Percentiles rank a stretch among this genome's conserved stretches.
These are phyloP conservation scores for Limnanthes douglasii DNA, from an alignment of 345 rosid genomes.

Conservation along the genomic window DNA sequence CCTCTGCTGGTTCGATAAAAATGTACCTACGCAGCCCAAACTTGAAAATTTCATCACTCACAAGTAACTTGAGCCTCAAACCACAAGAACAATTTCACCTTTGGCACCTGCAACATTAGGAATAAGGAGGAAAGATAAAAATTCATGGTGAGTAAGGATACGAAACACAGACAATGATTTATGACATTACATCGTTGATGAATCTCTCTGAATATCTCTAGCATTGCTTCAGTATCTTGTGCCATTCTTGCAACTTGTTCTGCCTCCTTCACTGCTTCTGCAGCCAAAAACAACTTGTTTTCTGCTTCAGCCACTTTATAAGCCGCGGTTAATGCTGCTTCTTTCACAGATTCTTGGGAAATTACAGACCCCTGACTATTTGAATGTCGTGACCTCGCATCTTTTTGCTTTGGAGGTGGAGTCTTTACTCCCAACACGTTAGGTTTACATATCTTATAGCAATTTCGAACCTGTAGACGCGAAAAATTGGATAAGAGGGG, in stretches of 20 bases:
- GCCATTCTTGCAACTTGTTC: conserved; percentile 35
- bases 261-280: conserved; percentile 60
- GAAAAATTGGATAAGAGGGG: background rate
- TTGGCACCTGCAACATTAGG: too few relatives aligned
- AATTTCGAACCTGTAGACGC: conserved; percentile 29
- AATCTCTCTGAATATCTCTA: conserved; percentile 15
- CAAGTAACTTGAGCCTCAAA: too few relatives aligned
- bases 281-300: conserved; percentile 51
- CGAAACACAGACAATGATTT: too few relatives aligned
- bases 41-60: too few relatives aligned
- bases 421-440: conserved; percentile 14
- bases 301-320: conserved; percentile 68
- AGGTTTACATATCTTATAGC: conserved; percentile 24
- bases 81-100: too few relatives aligned
- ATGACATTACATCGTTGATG: conserved; percentile 53
- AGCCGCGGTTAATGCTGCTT: conserved; percentile 55
- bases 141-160: too few relatives aligned
- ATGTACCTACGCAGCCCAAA: too few relatives aligned
- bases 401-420: conserved; percentile 18
- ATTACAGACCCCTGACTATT: conserved; percentile 8
- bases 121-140: too few relatives aligned
- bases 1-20: too few relatives aligned
- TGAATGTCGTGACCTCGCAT: conserved; percentile 17
- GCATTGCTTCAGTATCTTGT: conserved; percentile 3
- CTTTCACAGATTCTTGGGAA: conserved; percentile 26